Conservation (phyloP, 495 filamentous ascomycete species). For the Aspergillus egyptiacus region DNA sequence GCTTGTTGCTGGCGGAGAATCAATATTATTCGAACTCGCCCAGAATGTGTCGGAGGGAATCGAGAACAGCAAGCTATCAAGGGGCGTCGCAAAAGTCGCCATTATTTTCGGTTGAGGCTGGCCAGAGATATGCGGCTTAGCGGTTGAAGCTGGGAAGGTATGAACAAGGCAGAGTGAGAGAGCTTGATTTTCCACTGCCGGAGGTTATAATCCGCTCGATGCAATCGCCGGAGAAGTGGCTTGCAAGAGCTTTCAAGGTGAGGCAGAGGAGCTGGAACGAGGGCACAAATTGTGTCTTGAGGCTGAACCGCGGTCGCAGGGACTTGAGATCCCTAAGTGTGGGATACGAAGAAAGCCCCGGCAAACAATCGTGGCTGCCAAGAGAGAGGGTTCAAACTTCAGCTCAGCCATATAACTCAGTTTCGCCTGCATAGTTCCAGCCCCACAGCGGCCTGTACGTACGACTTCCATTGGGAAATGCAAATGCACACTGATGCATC, state of each 20-base stretch:
- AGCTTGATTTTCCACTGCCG: no score
- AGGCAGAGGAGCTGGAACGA: no score
- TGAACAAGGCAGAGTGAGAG: not conserved
- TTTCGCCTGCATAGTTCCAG: not conserved
- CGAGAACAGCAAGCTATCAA: not conserved
- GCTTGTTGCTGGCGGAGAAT: not conserved
- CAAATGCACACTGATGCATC: not conserved
- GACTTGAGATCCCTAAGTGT: not conserved
- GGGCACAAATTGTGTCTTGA: not conserved
- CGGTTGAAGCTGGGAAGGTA: not conserved
- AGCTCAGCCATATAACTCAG: not conserved
- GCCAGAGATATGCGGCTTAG: not conserved
- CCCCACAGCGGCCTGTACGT: not conserved
- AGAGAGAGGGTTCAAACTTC: not conserved
- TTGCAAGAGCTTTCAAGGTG: no score
- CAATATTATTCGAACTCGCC: not conserved
- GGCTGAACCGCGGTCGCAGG: not conserved
- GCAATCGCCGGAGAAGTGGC: no score
- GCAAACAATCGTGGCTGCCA: slow-evolving; percentile 1
- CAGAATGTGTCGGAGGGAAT: not conserved
- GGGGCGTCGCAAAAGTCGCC: not conserved
- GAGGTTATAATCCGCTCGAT: no score
- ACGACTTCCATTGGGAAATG: not conserved
- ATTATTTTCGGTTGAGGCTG: not conserved
- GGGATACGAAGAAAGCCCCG: not conserved